Percentiles rank a stretch among this genome's conserved stretches.
phyloP scores from a whole-genome alignment of 148 eudicot genomes.

The Heliamphora exappendiculata region DNA sequence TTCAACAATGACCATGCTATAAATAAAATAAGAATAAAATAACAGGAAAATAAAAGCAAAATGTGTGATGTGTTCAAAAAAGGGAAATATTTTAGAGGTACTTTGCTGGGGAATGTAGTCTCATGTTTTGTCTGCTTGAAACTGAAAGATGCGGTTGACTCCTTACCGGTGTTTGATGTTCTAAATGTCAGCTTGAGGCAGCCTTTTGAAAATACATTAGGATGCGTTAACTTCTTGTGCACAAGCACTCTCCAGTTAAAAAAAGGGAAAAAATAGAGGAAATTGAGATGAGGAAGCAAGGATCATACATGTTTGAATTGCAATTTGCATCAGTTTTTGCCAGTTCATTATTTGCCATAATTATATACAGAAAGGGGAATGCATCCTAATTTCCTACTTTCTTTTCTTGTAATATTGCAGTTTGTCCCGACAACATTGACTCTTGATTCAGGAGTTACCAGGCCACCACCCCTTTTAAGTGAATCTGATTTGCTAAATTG shows the following conservation, averaged over 20 bases:
- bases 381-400: neutral
- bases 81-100: neutral
- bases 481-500: slow-evolving; percentile 89
- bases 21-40: no score
- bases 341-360: neutral
- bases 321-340: neutral
- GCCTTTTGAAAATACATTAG: no score
- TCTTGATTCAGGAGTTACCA: slow-evolving; percentile 84
- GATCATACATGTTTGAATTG: neutral
- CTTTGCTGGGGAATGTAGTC: neutral
- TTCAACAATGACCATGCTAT: no score
- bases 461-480: slow-evolving; percentile 88
- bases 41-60: no score
- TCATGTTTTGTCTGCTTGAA: no score
- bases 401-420: slow-evolving; percentile 36
- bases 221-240: no score
- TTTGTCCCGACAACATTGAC: slow-evolving; percentile 74
- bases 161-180: no score
- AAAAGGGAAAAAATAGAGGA: neutral
- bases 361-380: neutral
- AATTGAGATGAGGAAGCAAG: neutral
- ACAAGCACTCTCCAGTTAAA: no score
- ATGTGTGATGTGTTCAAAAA: neutral
- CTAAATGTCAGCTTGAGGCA: no score
- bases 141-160: no score